Base-by-base conservation (phyloP, 495 filamentous ascomycete genomes). In the Neurospora cerealis region DNA sequence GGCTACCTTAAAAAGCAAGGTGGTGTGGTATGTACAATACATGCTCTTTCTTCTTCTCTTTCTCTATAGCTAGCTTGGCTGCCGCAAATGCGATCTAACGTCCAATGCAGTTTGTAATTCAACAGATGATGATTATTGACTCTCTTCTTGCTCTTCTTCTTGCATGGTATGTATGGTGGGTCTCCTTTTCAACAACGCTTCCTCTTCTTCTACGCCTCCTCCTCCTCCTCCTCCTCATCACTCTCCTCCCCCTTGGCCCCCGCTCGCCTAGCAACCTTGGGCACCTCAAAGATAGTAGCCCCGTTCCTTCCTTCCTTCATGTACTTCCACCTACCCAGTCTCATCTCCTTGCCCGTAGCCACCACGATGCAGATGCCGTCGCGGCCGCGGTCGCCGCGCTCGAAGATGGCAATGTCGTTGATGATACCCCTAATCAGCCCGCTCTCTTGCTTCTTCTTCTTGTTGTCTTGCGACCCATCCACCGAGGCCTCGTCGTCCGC, bases 351-450 rank as follows among this genome's bases (percentile, higher is more conserved):
- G 24, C 93, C 95, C 10, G 95, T 86, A 2, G 90, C 96, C 69
- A 89, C 92, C 42, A 95, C 92, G 48, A 99, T 87, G 74, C 91
- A 94, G 0, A 97, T 77, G 17, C 92, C 93, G 40, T 93, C 91
- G 73, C 88, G 87, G 69, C 86, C 90, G 74, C 87, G 85, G 69
- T 91, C 91, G 10, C 88, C 93, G 70, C 87, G 86, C 78, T 98
- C 95, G 76, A 96, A 92, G 19, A 97, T 87, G 5, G 92, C 87
- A 72, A 99, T 91, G 71, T 90, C 93, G 79, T 97, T 98, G 70
- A 98, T 83, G 19, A 97, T 85, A 11, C 96, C 96, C 77, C 88
- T 89, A 70, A 94, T 78, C 1, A 81, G 17, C 69, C 76, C 77
- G 4, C 74, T 37, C 42, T 72, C 39, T 15, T 73, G 42, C 24